Evolutionary conservation across 2,329 filamentous ascomycete genomes (phyloP).

Genomic region (Ceratocystis colombiana): DNA sequence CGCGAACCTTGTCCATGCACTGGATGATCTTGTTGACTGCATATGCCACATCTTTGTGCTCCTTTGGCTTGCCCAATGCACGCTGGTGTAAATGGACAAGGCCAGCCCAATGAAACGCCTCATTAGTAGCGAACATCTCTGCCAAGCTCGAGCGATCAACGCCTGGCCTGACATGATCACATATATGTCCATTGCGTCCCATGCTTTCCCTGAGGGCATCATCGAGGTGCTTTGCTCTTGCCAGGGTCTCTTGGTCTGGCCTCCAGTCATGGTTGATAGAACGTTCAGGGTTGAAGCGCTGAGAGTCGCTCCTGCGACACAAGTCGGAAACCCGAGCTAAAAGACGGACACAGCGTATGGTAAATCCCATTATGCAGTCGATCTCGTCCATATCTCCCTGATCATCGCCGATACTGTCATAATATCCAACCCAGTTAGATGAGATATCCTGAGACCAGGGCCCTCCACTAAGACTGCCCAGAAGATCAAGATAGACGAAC

Average conservation of each 20-base stretch:
- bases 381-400: conserved; percentile 53
- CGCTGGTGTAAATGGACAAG: conserved; percentile 66
- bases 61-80: conserved; percentile 52
- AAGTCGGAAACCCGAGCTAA: conserved; percentile 56
- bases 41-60: conserved; percentile 50
- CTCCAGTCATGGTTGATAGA: conserved; percentile 42
- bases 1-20: conserved; percentile 51
- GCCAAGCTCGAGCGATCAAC: conserved; percentile 47
- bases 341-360: conserved; percentile 41
- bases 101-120: conserved; percentile 70
- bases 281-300: conserved; percentile 46
- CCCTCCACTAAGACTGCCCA: conserved; percentile 60
- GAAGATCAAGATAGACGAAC: conserved; percentile 74
- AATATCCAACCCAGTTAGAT: conserved; percentile 43
- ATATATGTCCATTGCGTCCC: conserved; percentile 36
- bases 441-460: conserved; percentile 39
- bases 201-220: conserved; percentile 49
- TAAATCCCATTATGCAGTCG: conserved; percentile 59
- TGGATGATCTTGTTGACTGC: conserved; percentile 54
- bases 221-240: conserved; percentile 50
- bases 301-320: conserved; percentile 55
- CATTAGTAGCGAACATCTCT: conserved; percentile 62
- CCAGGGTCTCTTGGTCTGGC: conserved; percentile 45
- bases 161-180: conserved; percentile 40
- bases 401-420: conserved; percentile 42